Evolutionary conservation across 2,329 filamentous ascomycete species (phyloP).

Genomic region (Fusarium devonianum): DNA sequence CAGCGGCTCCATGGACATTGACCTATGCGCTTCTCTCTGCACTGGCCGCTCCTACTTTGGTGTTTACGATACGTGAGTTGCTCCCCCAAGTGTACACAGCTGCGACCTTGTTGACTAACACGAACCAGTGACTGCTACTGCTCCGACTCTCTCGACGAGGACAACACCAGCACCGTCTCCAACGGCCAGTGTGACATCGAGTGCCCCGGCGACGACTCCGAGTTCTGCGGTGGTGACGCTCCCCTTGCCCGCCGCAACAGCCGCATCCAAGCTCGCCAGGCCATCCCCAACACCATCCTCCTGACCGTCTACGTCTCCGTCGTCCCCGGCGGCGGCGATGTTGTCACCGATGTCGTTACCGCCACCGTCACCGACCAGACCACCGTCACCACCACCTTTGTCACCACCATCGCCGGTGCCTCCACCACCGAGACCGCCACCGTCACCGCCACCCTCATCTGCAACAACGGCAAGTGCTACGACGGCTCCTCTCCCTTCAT

Average conservation of each 20-base stretch:
- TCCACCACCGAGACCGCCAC: constrained; percentile 22
- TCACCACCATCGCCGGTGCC: constrained; percentile 22
- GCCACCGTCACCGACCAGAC: constrained; percentile 27
- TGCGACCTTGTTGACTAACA: neutral
- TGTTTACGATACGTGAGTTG: constrained; percentile 35
- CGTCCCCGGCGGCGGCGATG: neutral
- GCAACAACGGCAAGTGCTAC: constrained; percentile 30
- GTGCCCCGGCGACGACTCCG: constrained; percentile 33
- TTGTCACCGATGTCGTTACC: constrained; percentile 12
- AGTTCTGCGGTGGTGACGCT: constrained; percentile 36
- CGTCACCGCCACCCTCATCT: constrained; percentile 32
- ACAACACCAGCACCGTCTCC: constrained; percentile 16
- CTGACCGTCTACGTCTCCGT: constrained; percentile 35
- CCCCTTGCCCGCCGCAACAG: constrained; percentile 13
- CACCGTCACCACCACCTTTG: constrained; percentile 31
- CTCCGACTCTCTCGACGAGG: constrained; percentile 25
- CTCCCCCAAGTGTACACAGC: too few relatives aligned
- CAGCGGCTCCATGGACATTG: constrained; percentile 32
- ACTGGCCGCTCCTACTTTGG: constrained; percentile 38
- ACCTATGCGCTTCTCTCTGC: constrained; percentile 40
- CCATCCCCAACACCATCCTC: constrained; percentile 31
- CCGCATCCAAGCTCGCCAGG: constrained; percentile 30
- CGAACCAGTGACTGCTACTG: constrained; percentile 30
- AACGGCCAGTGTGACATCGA: constrained; percentile 20
- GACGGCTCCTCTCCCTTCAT: constrained; percentile 23